Evolutionary conservation across 805 yeast species (phyloP), one percentile per base, ranked within the genome.

Genomic region (Teunomyces panamensis): DNA sequence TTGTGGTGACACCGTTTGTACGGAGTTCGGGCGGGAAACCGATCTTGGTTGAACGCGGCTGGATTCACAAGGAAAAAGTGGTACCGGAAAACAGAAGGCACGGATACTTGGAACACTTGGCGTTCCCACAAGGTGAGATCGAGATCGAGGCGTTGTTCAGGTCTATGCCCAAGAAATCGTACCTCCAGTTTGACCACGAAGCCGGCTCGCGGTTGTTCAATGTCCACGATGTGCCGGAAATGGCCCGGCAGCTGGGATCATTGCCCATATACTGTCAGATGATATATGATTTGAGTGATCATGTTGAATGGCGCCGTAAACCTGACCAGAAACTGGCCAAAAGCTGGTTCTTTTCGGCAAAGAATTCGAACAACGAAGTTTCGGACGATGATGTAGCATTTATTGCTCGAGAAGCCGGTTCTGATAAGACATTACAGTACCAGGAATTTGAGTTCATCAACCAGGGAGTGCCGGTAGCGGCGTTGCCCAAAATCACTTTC

Each of bases 401-500:
- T 49, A 49, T 63, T 43, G 57, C 65, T 4, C 46, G 45, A 9
- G 46, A 56, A 13, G 47, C 51, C 7, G 60, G 56, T 16, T 43
- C 53, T 4, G 76, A 71, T 46, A 55, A 62, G 24, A 69, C 75
- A 2, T 47, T 72, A 47, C 67, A 63, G 47, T 71, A 63, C 55
- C 77, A 71, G 52, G 75, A 71, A 51, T 65, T 71, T 49, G 77
- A 88, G 64, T 83, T 87, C 58, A 69, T 82, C 47, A 79, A 76
- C 49, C 85, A 88, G 4, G 99, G 99, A 46, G 92, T 92, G 5
- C 99, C 99, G 9, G 64, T 94, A 9, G 99, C 96, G 1, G 83
- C 85, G 46, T 68, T 74, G 7, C 91, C 97, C n/a, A 81, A 81
- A 56, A 80, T 92, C 30, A 91, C 84, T 55, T 78, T 89, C 61